Base-by-base conservation (phyloP, 768 basidiomycete genomes). In the Leucogyrophana mollusca region DNA sequence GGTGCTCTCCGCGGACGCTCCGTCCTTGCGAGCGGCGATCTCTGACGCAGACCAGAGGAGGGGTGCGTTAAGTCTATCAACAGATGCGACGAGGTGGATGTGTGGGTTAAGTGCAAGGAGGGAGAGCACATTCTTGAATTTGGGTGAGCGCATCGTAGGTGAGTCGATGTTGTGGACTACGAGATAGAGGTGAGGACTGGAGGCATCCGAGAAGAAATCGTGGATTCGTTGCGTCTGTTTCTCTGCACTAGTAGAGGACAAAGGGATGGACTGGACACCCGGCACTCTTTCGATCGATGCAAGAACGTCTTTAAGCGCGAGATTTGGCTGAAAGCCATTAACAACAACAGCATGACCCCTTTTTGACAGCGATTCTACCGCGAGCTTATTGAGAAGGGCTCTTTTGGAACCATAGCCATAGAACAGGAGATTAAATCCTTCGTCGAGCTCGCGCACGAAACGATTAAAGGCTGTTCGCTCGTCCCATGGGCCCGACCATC, bases 371-470 rank as follows among this genome's bases (percentile, higher is more conserved):
- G 68, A 59, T 0, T 75, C 68, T 4, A 61, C 69, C 1, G 87
- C 91, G 46, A 96, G 90, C 17, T 78, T 70, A 59, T 95, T 90
- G 24, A 99, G 70, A 8, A 87, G 54, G 14, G 59, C 62, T 45
- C 90, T 76, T 62, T 99, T 99, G 16, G 91, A 94, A 4, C 95
- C 95, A 56, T 83, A 80, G 1, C 95, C 95, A 57, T 92, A 91
- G 64, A 91, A 84, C 16, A 94, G 65, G 35, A 97, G 69, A 63
- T 90, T 94, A 73, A 93, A 97, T 1, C 92, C 94, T 60, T 85
- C 79, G 2, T 73, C 69, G 20, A 97, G 74, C 64, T 97, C 92
- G 50, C 73, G 69, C 35, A 78, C 66, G 61, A 86, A 87, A 34
- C 83, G 78, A 18, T 73, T 68, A 57, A 87, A 84, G 14, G 79